Percentiles rank a stretch among this genome's conserved stretches.
These are phyloP conservation scores for Beauveria sp. DNA, from an alignment of 2,329 filamentous ascomycete species.

Conservation along the genomic window DNA sequence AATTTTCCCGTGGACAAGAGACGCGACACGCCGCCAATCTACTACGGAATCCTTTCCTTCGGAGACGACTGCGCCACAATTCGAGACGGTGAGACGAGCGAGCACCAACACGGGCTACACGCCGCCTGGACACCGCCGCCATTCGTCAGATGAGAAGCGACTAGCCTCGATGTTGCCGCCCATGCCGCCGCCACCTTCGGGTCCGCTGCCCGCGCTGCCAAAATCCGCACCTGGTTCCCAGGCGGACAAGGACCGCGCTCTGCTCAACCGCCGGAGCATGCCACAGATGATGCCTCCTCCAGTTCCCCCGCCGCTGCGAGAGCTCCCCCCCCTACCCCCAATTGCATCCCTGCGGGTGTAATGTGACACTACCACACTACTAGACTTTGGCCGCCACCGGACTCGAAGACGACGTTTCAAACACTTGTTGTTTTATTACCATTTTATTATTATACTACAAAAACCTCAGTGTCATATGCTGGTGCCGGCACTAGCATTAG, in stretches of 20 bases:
- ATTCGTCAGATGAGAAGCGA: slow-evolving; percentile 8
- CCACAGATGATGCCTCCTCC: slow-evolving; percentile 40
- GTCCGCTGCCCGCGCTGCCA: slow-evolving; percentile 25
- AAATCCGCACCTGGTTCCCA: slow-evolving; percentile 16
- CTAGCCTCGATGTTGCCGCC: background rate
- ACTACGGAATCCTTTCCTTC: background rate
- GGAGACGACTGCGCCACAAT: background rate
- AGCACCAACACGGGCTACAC: background rate
- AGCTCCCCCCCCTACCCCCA: slow-evolving; percentile 45
- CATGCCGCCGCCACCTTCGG: slow-evolving; percentile 22
- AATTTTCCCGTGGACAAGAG: slow-evolving; percentile 3
- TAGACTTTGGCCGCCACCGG: slow-evolving; percentile 1
- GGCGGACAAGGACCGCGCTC: slow-evolving; percentile 17
- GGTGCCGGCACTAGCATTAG: slow-evolving; percentile 5
- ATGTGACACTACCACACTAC: background rate
- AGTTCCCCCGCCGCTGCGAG: slow-evolving; percentile 46
- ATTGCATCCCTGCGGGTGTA: slow-evolving; percentile 13
- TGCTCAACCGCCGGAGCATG: slow-evolving; percentile 39
- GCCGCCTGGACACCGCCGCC: background rate
- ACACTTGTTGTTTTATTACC: background rate
- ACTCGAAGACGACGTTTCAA: background rate
- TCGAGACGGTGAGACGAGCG: background rate
- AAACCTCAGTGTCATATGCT: background rate
- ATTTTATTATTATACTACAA: background rate
- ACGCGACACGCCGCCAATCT: background rate